Evolutionary conservation across 768 basidiomycete species (phyloP), one percentile per base, ranked within the genome.

Genomic region (Pilatotrama ljubarskyi): DNA sequence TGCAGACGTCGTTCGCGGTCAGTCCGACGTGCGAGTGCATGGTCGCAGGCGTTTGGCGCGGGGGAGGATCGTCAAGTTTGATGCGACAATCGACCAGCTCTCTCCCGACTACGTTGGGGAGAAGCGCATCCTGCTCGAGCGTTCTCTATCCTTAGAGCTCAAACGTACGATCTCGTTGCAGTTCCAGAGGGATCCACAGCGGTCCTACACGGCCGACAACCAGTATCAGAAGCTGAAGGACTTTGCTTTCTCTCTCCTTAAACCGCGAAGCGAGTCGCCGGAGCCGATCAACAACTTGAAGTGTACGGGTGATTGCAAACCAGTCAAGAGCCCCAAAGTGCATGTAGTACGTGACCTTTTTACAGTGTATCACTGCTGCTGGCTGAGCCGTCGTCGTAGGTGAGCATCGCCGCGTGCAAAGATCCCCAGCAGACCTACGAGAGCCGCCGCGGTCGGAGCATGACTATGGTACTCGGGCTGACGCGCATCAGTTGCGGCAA

Each of bases 381-480:
- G 29, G 29, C 29, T 32, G 5, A 32, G 10, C 5, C 29, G 29
- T 10, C 5, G 54, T 24, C 2, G 18, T 47, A 63, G 38, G 24
- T 48, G 3, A 65, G 64, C 13, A 42, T 69, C 4, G 57, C 64
- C 2, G 62, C 66, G 0, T 69, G 68, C 48, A 55, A 59, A 18
- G 69, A 70, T 20, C 24, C 44, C n/a, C 68, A 69, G 29, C 49
- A 40, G 11, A 36, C 63, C 3, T 70, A 61, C 54, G 69, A 69
- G 20, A 18, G 51, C 22, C 46, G 46, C 1, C 55, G 50, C 9
- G 61, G 59, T 7, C 17, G 36, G 11, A 61, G 64, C n/a, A 49
- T 66, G 59, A 66, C 66, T 10, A 50, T 36, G 26, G 61, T 64
- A 13, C 41, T 51, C 24, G 26, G 15, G 29, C 18, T 15, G 5